Evolutionary conservation across 2,329 filamentous ascomycete genomes (phyloP).

Genomic region (Stagonosporopsis rhizophila): DNA sequence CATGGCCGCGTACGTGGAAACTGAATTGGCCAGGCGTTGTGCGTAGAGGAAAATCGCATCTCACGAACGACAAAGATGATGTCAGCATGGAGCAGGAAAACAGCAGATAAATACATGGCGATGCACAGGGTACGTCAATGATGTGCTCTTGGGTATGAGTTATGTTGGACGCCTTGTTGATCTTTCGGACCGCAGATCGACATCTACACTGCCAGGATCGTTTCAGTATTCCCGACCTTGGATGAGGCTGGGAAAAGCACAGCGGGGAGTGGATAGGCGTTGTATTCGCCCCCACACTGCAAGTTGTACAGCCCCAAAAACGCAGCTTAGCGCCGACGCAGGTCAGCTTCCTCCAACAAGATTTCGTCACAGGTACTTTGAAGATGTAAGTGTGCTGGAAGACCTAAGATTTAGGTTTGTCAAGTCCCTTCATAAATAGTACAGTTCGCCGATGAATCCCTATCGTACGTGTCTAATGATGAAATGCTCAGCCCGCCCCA

Average conservation of each 20-base stretch:
- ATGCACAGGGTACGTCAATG: background rate
- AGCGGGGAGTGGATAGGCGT: background rate
- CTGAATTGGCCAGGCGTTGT: background rate
- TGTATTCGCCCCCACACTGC: background rate
- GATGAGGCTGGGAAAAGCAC: background rate
- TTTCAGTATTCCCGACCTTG: background rate
- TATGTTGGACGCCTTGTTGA: background rate
- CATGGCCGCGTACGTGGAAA: background rate
- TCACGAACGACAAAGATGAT: background rate
- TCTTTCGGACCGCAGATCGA: background rate
- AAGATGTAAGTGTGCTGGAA: background rate
- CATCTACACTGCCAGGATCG: background rate
- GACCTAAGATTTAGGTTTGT: background rate
- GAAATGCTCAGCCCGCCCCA: no score
- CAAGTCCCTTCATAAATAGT: background rate
- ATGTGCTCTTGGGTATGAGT: background rate
- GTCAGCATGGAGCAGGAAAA: background rate
- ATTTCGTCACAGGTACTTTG: background rate
- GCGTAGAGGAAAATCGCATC: background rate
- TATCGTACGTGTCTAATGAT: no score
- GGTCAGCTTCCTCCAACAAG: background rate
- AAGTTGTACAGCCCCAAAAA: conserved; percentile 9
- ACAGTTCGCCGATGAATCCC: no score
- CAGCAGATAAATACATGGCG: background rate
- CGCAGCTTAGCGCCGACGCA: conserved; percentile 1